Evolutionary conservation across 306 rosid species (phyloP).

Genomic region (Inga leiocalycina): DNA sequence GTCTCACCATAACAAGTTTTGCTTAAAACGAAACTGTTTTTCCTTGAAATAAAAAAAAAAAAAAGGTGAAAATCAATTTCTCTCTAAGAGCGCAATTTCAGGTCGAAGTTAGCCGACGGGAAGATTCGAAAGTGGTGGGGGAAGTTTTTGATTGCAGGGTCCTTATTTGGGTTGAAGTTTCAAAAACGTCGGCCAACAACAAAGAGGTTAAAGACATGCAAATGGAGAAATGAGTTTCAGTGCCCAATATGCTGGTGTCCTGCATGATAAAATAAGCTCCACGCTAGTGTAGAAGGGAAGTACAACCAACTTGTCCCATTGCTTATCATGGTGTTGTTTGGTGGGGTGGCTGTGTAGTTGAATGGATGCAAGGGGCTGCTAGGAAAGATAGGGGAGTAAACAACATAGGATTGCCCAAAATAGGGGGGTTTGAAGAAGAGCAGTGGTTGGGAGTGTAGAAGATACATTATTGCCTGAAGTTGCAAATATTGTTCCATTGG

Average conservation of each 20-base stretch:
- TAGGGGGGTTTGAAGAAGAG: constrained; percentile 53
- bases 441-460: constrained; percentile 42
- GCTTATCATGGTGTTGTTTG: too few relatives aligned
- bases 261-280: too few relatives aligned
- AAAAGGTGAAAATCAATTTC: background rate
- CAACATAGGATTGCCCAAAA: constrained; percentile 37
- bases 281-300: too few relatives aligned
- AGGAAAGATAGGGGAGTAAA: constrained; percentile 40
- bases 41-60: background rate
- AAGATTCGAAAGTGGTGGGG: constrained; percentile 51
- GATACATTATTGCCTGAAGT: constrained; percentile 56
- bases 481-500: constrained; percentile 53
- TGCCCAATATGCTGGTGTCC: too few relatives aligned
- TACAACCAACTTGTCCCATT: too few relatives aligned
- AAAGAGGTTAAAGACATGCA: too few relatives aligned
- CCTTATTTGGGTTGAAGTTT: too few relatives aligned
- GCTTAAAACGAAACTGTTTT: background rate
- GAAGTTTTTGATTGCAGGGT: constrained; percentile 2
- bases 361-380: too few relatives aligned
- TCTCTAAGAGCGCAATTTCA: background rate
- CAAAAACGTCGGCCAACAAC: too few relatives aligned
- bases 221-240: too few relatives aligned
- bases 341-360: too few relatives aligned
- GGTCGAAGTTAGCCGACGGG: constrained; percentile 37
- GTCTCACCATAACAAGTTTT: background rate